Conservation (phyloP, 2,329 filamentous ascomycete genomes). For the Atkinsonella hypoxylon region DNA sequence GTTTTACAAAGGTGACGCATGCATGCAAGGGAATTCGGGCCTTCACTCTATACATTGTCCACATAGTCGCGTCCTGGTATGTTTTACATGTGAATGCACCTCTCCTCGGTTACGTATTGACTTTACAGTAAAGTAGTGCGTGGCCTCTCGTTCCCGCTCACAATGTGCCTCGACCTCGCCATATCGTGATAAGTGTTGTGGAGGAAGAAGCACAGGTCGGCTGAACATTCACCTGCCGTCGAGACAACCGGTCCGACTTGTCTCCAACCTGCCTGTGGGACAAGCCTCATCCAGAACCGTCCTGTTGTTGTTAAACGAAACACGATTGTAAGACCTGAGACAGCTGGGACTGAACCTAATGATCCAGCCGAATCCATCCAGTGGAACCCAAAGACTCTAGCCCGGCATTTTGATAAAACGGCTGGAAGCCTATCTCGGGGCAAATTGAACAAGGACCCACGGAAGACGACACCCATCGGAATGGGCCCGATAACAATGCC, state of each 20-base stretch:
- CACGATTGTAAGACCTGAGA: background rate
- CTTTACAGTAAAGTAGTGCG: background rate
- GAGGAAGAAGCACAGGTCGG: background rate
- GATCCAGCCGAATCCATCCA: background rate
- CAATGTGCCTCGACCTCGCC: background rate
- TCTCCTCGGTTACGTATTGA: too few species aligned
- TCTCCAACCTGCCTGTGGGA: background rate
- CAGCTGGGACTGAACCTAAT: background rate
- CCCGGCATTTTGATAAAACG: background rate
- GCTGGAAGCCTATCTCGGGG: slow-evolving; percentile 3
- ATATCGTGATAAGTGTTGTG: too few species aligned
- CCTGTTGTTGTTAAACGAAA: background rate
- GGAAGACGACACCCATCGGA: background rate
- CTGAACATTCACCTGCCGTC: background rate
- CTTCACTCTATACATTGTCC: too few species aligned
- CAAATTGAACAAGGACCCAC: background rate
- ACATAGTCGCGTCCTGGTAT: too few species aligned
- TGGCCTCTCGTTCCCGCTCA: background rate
- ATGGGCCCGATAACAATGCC: slow-evolving; percentile 1
- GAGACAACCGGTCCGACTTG: background rate
- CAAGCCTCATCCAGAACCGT: background rate
- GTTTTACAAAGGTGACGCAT: too few species aligned
- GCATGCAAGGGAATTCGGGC: too few species aligned
- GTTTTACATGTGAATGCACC: too few species aligned
- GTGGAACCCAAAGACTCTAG: too few species aligned